Percentiles rank a stretch among this genome's conserved stretches.
Evolutionary conservation across 2,329 filamentous ascomycete species (phyloP).

Genomic region (Aspergillus quadricinctus): DNA sequence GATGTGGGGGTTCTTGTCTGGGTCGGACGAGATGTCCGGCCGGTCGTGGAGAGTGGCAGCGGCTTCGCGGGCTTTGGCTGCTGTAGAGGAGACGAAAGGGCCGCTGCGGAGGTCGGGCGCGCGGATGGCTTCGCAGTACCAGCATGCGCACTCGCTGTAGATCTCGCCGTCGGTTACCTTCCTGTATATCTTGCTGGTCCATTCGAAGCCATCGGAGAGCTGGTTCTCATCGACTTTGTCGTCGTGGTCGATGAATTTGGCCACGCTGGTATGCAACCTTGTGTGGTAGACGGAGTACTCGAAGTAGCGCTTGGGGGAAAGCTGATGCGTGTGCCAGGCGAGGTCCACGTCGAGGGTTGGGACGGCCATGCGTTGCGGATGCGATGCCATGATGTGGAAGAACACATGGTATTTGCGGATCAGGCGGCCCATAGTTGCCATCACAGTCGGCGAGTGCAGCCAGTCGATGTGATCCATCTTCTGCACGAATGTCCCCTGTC

Average conservation of each 20-base stretch:
- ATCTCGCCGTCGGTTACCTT: conserved; percentile 57
- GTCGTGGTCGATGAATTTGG: conserved; percentile 71
- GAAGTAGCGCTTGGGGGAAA: conserved; percentile 62
- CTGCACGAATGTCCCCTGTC: conserved; percentile 41
- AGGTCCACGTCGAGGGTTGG: conserved; percentile 36
- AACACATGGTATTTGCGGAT: conserved; percentile 52
- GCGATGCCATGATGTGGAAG: conserved; percentile 37
- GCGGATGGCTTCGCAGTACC: conserved; percentile 67
- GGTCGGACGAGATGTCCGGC: conserved; percentile 43
- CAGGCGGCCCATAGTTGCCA: conserved; percentile 60
- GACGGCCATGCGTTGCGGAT: conserved; percentile 31
- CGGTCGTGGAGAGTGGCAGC: conserved; percentile 45
- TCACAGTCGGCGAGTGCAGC: conserved; percentile 66
- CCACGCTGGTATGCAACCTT: neutral
- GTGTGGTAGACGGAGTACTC: conserved; percentile 48
- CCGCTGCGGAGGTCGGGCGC: conserved; percentile 50
- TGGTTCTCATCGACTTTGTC: conserved; percentile 72
- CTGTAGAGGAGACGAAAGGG: conserved; percentile 36
- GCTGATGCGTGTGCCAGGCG: conserved; percentile 67
- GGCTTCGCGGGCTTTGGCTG: conserved; percentile 49
- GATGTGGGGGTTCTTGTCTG: conserved; percentile 62
- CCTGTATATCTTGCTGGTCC: conserved; percentile 68
- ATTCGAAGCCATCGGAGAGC: conserved; percentile 64
- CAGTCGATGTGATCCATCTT: conserved; percentile 74
- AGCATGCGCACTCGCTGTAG: conserved; percentile 43